A percentile compares a stretch with the other conserved stretches of the same genome.
These are phyloP conservation scores for Paramecium biaurelia DNA, from an alignment of 73 alveolate species.

Conservation along the genomic window DNA sequence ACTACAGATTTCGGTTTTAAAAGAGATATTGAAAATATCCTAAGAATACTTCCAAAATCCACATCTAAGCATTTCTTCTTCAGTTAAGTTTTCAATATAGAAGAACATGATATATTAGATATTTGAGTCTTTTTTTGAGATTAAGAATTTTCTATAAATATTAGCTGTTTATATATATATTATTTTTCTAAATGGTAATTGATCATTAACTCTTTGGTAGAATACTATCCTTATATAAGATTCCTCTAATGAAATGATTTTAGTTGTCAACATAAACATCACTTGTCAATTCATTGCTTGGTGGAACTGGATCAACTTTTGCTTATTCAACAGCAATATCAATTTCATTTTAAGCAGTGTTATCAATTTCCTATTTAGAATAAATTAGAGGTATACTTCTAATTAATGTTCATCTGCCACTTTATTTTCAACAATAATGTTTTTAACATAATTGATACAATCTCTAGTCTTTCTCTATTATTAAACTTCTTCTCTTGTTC, in stretches of 20 bases:
- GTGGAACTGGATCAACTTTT: conserved; percentile 80
- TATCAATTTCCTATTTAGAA: conserved; percentile 62
- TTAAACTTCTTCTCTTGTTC: conserved; percentile 83
- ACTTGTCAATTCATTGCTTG: conserved; percentile 68
- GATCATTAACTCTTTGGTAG: neutral
- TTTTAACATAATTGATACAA: conserved; percentile 75
- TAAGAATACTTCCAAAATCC: neutral
- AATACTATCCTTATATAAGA: conserved; percentile 43
- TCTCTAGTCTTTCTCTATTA: conserved; percentile 77
- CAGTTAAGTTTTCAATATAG: neutral
- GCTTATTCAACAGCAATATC: conserved; percentile 81
- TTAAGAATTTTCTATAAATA: neutral
- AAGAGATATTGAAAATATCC: neutral
- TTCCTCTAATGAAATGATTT: conserved; percentile 54
- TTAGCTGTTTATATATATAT: neutral
- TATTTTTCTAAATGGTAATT: neutral
- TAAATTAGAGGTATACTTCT: conserved; percentile 30
- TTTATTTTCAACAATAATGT: conserved; percentile 67
- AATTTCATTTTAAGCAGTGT: conserved; percentile 68
- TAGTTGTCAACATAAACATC: conserved; percentile 68
- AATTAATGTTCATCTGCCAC: conserved; percentile 73
- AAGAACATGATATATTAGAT: conserved; percentile 4
- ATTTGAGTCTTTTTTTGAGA: neutral
- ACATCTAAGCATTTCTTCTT: conserved; percentile 30
- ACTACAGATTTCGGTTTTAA: neutral